These are phyloP conservation scores for Eucalyptus marginata DNA, from an alignment of 345 rosid species.

Conservation along the genomic window DNA sequence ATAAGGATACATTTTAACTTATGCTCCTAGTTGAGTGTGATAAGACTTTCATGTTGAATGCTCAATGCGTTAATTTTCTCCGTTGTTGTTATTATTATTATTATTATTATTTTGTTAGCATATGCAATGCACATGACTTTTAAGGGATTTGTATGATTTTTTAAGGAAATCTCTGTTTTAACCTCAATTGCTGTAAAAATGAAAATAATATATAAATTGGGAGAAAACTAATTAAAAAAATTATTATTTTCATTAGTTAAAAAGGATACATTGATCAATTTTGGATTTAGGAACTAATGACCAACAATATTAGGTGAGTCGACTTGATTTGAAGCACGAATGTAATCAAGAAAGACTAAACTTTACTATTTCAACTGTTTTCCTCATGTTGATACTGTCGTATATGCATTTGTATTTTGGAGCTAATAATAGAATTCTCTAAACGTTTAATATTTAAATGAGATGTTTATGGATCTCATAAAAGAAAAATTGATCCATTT, in stretches of 20 bases:
- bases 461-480: neutral
- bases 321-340: neutral
- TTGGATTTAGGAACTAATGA: neutral
- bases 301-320: neutral
- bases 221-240: neutral
- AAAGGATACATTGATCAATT: neutral
- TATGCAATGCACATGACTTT: neutral
- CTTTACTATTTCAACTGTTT: neutral
- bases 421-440: too few species aligned
- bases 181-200: neutral
- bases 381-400: too few species aligned
- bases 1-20: neutral
- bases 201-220: neutral
- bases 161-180: neutral
- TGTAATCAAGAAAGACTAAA: neutral
- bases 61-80: neutral
- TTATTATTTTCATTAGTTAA: fast-evolving
- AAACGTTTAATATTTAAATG: neutral
- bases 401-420: too few species aligned
- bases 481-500: neutral
- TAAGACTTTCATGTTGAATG: neutral
- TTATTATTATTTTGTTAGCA: neutral
- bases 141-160: neutral
- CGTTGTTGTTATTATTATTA: too few species aligned
- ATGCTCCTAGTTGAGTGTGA: neutral